Evolutionary conservation across 1,284 basidiomycete genomes (phyloP).

Genomic region (Ceratobasidium sp.): DNA sequence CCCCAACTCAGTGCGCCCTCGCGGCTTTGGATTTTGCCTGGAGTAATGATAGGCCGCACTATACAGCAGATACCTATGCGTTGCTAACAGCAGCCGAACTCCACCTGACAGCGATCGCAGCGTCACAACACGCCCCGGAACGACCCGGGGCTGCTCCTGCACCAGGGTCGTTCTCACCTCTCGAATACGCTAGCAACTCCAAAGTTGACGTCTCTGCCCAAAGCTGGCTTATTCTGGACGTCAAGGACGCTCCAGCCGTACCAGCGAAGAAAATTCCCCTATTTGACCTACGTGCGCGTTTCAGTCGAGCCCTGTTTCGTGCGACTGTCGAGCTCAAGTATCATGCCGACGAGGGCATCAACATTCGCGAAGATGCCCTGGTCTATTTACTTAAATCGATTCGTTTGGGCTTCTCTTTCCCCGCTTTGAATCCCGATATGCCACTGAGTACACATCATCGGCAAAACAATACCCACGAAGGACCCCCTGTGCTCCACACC

Average conservation of each 20-base stretch:
- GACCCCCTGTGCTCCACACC: background rate
- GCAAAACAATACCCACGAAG: background rate
- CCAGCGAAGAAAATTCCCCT: too few relatives aligned
- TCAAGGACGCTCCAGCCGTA: too few relatives aligned
- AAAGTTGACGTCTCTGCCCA: too few relatives aligned
- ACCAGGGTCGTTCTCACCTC: too few relatives aligned
- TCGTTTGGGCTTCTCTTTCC: background rate
- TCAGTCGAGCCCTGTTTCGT: conserved; percentile 6
- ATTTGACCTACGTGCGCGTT: conserved; percentile 3
- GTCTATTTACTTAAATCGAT: conserved; percentile 2
- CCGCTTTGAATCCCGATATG: background rate
- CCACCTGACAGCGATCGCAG: background rate
- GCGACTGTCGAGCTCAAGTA: background rate
- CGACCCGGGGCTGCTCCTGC: too few relatives aligned
- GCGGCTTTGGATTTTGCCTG: background rate
- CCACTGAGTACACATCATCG: background rate
- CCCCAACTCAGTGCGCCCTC: background rate
- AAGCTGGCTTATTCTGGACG: too few relatives aligned
- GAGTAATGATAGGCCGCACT: background rate
- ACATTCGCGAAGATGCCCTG: background rate
- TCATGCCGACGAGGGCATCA: background rate
- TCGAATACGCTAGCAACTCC: too few relatives aligned
- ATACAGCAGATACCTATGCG: background rate
- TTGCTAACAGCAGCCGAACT: background rate
- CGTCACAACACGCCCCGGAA: background rate